Base-by-base conservation (phyloP, 202 grass and related monocot species). In the Alloteropsis angusta region DNA sequence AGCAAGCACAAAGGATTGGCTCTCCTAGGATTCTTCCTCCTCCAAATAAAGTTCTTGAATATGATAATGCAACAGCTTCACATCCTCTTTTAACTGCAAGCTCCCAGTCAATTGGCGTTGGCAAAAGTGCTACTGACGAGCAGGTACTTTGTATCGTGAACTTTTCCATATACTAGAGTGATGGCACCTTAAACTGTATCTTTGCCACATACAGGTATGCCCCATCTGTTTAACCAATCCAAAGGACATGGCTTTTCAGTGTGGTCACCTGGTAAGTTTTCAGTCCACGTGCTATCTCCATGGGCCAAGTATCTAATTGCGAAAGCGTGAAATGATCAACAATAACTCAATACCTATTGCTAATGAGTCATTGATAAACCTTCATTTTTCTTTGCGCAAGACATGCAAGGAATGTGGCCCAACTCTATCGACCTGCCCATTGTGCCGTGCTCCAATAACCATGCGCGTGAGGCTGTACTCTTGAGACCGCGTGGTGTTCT, bases 231-330 rank as follows among this genome's bases (percentile, higher is more conserved):
- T 98, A 52, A 98, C 85, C 45, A 98, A 94, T 78, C 89, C 91
- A 60, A 98, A 88, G 87, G 83, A 98, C 83, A 94, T 98, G 95
- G 87, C 95, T 60, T 94, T 98, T 55, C 88, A 89, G 66, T 98
- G 95, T 43, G 95, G 95, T 81, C 95, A 98, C 84, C 74, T 90
- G 85, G 95, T 98, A 98, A 84, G 80, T 65, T 74, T 78, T 71
- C 26, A 46, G 16, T n/a, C 15, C 13, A 4, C 4, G 37, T 56
- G 25, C 19, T 14, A 57, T 34, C 55, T 58, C 26, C 10, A 56
- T 67, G 16, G 19, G 4, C 39, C 1, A 25, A 75, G 4, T 22
- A 80, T 34, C 7, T 13, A 38, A 77, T 14, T 86, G 9, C 39
- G n/a, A 42, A 64, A 60, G 11, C 76, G 17, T 67, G 43, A 48